These are phyloP conservation scores for Botrytis aclada DNA, from an alignment of 2,329 filamentous ascomycete species.

Conservation along the genomic window DNA sequence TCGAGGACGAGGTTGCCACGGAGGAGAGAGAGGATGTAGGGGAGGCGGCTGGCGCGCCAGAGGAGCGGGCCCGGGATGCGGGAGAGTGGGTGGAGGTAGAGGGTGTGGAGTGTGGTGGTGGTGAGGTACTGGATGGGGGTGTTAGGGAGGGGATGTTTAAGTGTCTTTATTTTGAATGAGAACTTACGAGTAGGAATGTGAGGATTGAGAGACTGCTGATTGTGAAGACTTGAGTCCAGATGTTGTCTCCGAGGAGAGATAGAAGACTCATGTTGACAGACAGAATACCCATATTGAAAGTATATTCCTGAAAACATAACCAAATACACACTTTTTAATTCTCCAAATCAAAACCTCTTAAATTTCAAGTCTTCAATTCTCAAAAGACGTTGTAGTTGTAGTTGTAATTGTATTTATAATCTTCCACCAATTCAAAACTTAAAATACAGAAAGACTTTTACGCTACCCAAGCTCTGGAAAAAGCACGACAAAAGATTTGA, in stretches of 20 bases:
- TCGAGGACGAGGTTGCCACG: background rate
- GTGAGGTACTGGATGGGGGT: background rate
- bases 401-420: no score
- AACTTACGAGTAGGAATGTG: background rate
- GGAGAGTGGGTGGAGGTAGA: slow-evolving; percentile 32
- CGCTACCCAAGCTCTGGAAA: background rate
- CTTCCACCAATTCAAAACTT: background rate
- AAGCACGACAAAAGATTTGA: no score
- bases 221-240: background rate
- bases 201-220: background rate
- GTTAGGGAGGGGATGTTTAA: background rate
- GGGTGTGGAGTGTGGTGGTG: background rate
- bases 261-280: background rate
- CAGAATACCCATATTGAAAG: background rate
- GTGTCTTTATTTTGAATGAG: background rate
- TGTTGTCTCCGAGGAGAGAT: background rate
- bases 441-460: background rate
- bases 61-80: slow-evolving; percentile 30
- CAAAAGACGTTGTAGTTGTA: background rate
- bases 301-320: background rate
- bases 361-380: no score
- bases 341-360: no score
- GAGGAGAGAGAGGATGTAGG: slow-evolving; percentile 2
- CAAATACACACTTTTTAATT: no score
- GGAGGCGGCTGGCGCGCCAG: slow-evolving; percentile 25